Conservation (phyloP, 2,329 filamentous ascomycete genomes). For the Lithohypha guttulata region DNA sequence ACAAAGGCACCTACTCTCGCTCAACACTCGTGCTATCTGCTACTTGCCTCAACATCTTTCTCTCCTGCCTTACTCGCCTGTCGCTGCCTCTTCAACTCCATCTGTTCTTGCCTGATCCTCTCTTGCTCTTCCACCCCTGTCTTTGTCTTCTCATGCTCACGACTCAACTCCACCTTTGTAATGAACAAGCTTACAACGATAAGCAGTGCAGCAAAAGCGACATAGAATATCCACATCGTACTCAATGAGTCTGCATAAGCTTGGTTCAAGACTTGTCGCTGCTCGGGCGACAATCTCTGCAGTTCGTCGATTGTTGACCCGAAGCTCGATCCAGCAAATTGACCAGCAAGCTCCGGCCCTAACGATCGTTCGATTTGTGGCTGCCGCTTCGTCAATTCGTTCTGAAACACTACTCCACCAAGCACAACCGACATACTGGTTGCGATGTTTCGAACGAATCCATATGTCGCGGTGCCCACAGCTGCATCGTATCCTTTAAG, state of each 20-base stretch:
- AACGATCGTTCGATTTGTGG: conserved; percentile 24
- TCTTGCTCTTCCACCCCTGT: conserved; percentile 37
- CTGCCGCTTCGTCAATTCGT: conserved; percentile 27
- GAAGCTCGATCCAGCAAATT: conserved; percentile 28
- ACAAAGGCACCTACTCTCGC: no score
- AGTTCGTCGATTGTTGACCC: conserved; percentile 28
- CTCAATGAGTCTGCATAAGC: conserved; percentile 28
- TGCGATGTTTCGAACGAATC: conserved; percentile 44
- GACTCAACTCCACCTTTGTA: conserved; percentile 27
- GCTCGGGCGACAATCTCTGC: conserved; percentile 23
- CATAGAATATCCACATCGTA: conserved; percentile 35
- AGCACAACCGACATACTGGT: conserved; percentile 45
- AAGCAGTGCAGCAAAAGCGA: conserved; percentile 23
- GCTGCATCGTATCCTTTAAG: conserved; percentile 51
- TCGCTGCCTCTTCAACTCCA: conserved; percentile 22
- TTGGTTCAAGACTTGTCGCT: conserved; percentile 23
- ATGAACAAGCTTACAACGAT: conserved; percentile 25
- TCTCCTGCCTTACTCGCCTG: conserved; percentile 13
- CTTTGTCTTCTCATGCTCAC: conserved; percentile 33
- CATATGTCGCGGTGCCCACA: conserved; percentile 46
- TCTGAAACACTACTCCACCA: conserved; percentile 38
- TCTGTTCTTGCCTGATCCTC: conserved; percentile 27
- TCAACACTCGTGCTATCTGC: no score
- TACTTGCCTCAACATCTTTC: conserved; percentile 5
- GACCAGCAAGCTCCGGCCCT: conserved; percentile 23